phyloP scores from a whole-genome alignment of 2,329 filamentous ascomycete genomes.

The Xylariales sp. region DNA sequence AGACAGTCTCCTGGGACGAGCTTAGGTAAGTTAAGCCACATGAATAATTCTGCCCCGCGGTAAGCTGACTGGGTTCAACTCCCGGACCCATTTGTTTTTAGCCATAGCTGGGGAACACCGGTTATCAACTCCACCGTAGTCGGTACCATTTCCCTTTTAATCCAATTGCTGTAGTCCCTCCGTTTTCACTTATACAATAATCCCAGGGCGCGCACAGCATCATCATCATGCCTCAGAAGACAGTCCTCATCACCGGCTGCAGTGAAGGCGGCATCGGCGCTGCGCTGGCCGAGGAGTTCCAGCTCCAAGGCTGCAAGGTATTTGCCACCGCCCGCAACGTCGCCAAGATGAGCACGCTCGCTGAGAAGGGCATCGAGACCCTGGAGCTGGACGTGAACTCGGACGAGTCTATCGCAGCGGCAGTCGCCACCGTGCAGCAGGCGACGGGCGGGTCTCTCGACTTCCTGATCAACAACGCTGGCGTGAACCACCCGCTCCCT shows the following conservation, averaged over 20 bases:
- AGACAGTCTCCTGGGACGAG: no score
- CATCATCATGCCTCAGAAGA: constrained; percentile 5
- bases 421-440: constrained; percentile 10
- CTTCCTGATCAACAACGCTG: constrained; percentile 22
- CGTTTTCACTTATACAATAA: no score
- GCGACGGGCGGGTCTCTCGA: constrained; percentile 14
- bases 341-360: constrained; percentile 18
- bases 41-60: no score
- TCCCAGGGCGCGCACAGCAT: no score
- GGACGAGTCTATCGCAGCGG: constrained; percentile 17
- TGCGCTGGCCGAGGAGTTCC: constrained; percentile 13
- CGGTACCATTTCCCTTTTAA: no score
- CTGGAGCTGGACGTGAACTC: constrained; percentile 26
- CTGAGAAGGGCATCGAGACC: constrained; percentile 16
- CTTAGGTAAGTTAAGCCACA: no score
- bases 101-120: no score
- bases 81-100: no score
- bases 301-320: constrained; percentile 1
- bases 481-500: constrained; percentile 16
- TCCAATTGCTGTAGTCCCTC: no score
- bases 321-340: constrained; percentile 20
- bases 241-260: constrained; percentile 9
- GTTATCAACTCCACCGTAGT: no score
- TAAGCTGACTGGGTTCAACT: no score
- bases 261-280: constrained; percentile 18